Conservation (phyloP, 2,329 filamentous ascomycete species). For the Pyrenophora seminiperda region DNA sequence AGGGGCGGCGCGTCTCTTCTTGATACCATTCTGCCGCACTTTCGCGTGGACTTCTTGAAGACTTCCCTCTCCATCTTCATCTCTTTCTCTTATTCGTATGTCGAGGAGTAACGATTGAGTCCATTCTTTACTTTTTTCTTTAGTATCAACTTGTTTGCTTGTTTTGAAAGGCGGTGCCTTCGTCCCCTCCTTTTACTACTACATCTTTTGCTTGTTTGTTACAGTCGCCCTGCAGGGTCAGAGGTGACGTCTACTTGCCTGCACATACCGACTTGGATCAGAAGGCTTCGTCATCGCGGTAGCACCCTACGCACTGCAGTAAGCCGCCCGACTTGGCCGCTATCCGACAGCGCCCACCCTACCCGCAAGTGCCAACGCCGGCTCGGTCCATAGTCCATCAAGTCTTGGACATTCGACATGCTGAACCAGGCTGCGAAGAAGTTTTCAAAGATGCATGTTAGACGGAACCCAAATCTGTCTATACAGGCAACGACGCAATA, state of each 20-base stretch:
- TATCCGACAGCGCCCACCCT: neutral
- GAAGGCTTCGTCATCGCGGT: slow-evolving; percentile 13
- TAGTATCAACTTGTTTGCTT: slow-evolving; percentile 1
- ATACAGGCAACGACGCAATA: slow-evolving; percentile 49
- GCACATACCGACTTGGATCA: slow-evolving; percentile 3
- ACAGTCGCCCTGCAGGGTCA: slow-evolving; percentile 25
- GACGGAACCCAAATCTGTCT: slow-evolving; percentile 55
- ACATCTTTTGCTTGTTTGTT: slow-evolving; percentile 5
- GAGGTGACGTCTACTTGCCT: slow-evolving; percentile 15
- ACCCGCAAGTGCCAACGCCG: slow-evolving; percentile 1
- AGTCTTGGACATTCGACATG: slow-evolving; percentile 32
- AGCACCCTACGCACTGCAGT: slow-evolving; percentile 19
- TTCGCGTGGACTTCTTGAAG: slow-evolving; percentile 26
- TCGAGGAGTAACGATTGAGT: slow-evolving; percentile 2
- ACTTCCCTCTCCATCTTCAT: neutral
- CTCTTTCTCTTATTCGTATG: neutral
- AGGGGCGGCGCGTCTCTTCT: neutral
- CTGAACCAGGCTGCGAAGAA: slow-evolving; percentile 44
- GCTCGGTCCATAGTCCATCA: neutral
- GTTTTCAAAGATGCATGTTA: slow-evolving; percentile 52
- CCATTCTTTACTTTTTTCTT: slow-evolving; percentile 9
- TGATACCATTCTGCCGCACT: slow-evolving; percentile 19
- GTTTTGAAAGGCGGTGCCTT: slow-evolving; percentile 22
- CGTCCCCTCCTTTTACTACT: slow-evolving; percentile 23
- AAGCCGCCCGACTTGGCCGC: slow-evolving; percentile 12